Conservation (phyloP, 371 early-diverging fungal genomes). For the Syncephalastrum contaminatum region DNA sequence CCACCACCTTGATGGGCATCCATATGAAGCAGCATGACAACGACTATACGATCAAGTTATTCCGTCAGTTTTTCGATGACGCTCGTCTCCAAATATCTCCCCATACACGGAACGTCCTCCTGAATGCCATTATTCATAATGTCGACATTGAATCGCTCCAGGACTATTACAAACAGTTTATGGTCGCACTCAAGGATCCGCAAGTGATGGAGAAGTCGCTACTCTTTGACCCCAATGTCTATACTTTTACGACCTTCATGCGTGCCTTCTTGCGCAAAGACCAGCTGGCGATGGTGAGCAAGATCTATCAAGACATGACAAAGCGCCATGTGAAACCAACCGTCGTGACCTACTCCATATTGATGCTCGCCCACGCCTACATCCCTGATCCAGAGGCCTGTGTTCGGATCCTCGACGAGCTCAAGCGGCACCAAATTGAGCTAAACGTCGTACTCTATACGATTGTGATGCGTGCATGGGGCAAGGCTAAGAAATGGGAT, state of each 20-base stretch:
- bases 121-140: constrained; percentile 38
- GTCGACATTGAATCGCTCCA: constrained; percentile 21
- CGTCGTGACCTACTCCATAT: constrained; percentile 34
- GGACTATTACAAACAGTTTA: constrained; percentile 33
- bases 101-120: constrained; percentile 37
- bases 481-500: constrained; percentile 39
- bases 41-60: constrained; percentile 32
- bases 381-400: constrained; percentile 46
- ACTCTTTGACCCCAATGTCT: constrained; percentile 16
- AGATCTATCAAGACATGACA: constrained; percentile 44
- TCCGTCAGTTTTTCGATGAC: constrained; percentile 30
- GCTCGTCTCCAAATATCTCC: constrained; percentile 11
- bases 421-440: constrained; percentile 23
- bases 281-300: constrained; percentile 33
- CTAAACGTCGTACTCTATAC: constrained; percentile 41
- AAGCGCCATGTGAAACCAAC: constrained; percentile 34
- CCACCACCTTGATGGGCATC: constrained; percentile 46
- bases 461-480: constrained; percentile 49
- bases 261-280: constrained; percentile 45
- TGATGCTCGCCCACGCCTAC: constrained; percentile 48
- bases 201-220: background rate
- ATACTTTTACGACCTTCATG: constrained; percentile 48
- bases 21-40: constrained; percentile 48
- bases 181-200: constrained; percentile 7
- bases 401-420: constrained; percentile 26